These are phyloP conservation scores for Colletotrichum magnum DNA, from an alignment of 2,329 filamentous ascomycete genomes.

Conservation along the genomic window DNA sequence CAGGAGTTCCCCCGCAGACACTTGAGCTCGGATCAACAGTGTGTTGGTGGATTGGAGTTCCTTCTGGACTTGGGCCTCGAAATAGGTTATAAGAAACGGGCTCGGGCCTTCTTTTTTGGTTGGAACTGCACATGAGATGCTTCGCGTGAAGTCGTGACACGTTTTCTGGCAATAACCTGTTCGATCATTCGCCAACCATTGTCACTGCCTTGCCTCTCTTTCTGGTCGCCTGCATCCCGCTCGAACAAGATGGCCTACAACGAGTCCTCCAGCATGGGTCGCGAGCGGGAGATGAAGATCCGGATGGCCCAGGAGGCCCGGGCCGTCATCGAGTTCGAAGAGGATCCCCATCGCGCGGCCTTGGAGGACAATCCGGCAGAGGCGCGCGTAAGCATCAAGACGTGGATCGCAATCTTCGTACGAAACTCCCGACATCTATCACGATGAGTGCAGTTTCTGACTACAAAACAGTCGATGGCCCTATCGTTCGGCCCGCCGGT, in stretches of 20 bases:
- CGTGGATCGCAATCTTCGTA: constrained; percentile 40
- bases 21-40: constrained; percentile 7
- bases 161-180: no score
- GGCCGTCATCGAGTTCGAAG: constrained; percentile 38
- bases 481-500: constrained; percentile 36
- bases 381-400: constrained; percentile 34
- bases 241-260: constrained; percentile 20
- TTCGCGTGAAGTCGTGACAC: no score
- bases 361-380: constrained; percentile 38
- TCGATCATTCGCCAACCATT: no score
- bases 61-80: no score
- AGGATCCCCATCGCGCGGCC: constrained; percentile 40
- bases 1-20: background rate
- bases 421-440: no score
- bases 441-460: background rate
- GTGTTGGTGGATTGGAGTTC: background rate
- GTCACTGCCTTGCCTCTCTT: background rate
- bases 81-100: no score
- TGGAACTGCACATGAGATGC: no score
- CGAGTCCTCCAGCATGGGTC: constrained; percentile 25
- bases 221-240: background rate
- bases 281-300: constrained; percentile 45
- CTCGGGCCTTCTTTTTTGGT: no score
- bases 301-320: constrained; percentile 36
- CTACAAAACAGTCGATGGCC: constrained; percentile 27